Conservation (phyloP, 345 rosid genomes). For the Arabis hirsuta region DNA sequence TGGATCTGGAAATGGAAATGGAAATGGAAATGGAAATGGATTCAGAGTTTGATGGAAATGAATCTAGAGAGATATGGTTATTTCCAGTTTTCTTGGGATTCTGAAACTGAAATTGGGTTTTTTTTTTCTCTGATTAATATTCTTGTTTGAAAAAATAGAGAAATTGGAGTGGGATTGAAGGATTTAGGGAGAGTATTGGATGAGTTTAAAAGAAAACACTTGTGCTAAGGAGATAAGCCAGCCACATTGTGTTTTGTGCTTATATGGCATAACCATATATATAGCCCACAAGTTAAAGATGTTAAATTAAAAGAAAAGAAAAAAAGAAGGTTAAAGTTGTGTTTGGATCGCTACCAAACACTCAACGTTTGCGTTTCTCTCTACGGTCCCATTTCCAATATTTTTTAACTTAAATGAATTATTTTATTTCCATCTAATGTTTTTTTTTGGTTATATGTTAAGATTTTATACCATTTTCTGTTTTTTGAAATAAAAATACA, state of each 20-base stretch:
- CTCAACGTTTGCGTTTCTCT: constrained; percentile 22
- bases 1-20: constrained; percentile 29
- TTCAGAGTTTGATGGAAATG: constrained; percentile 19
- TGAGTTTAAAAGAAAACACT: constrained; percentile 18
- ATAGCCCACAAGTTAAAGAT: constrained; percentile 16
- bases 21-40: constrained; percentile 1
- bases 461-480: no score
- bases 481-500: no score
- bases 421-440: neutral
- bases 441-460: no score
- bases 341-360: constrained; percentile 28
- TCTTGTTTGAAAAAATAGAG: neutral
- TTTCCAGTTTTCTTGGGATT: constrained; percentile 15
- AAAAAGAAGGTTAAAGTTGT: neutral
- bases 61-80: constrained; percentile 16
- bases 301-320: no score
- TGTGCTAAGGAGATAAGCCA: constrained; percentile 40
- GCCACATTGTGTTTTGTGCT: constrained; percentile 28
- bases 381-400: neutral
- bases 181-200: constrained; percentile 24
- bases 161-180: constrained; percentile 6
- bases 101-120: constrained; percentile 13
- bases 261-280: constrained; percentile 24
- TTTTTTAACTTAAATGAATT: neutral
- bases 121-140: neutral